Percentiles rank a stretch among this genome's conserved stretches.
These are phyloP conservation scores for Cerrena zonata DNA, from an alignment of 1,284 basidiomycete genomes.

Conservation along the genomic window DNA sequence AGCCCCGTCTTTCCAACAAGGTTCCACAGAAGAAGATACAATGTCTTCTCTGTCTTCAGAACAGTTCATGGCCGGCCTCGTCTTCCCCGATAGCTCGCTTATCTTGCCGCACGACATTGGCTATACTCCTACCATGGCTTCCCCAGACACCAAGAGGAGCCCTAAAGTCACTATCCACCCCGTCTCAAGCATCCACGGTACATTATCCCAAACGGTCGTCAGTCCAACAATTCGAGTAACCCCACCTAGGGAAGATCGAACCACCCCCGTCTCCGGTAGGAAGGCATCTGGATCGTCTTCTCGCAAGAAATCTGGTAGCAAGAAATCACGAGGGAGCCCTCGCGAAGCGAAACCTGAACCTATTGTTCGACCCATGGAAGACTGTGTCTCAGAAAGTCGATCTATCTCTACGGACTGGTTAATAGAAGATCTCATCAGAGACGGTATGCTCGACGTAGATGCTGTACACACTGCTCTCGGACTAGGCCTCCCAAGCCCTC, in stretches of 20 bases:
- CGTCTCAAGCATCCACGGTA: background rate
- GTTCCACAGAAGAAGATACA: background rate
- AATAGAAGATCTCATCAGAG: constrained; percentile 20
- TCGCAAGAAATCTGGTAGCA: background rate
- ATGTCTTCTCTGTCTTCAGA: background rate
- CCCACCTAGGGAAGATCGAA: background rate
- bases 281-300: background rate
- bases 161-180: background rate
- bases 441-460: constrained; percentile 27
- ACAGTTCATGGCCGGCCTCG: background rate
- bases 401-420: constrained; percentile 16
- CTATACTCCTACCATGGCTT: background rate
- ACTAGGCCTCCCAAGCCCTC: constrained; percentile 15
- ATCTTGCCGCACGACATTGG: background rate
- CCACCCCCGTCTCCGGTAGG: background rate
- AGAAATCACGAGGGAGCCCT: background rate
- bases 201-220: background rate
- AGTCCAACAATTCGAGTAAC: background rate
- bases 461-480: constrained; percentile 25
- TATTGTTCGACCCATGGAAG: background rate
- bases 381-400: background rate
- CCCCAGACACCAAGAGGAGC: background rate
- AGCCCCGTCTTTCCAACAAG: background rate
- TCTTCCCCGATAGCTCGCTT: background rate
- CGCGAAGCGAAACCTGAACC: background rate